Conservation (phyloP, 352 stramenopile genomes). For the Pythium rishiriense region DNA sequence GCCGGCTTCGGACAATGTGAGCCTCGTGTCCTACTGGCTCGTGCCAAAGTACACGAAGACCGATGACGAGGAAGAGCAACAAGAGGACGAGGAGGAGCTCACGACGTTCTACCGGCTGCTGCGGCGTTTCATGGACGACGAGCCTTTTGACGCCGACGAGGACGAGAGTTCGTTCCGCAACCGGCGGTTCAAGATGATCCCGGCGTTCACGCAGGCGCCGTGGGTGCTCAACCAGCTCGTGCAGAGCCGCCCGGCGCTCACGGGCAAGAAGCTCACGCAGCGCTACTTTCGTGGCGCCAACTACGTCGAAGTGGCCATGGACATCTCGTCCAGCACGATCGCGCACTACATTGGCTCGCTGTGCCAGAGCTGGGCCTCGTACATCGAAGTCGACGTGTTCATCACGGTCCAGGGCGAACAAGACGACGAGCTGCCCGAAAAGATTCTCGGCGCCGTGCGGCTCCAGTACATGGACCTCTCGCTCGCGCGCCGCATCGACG, state of each 20-base stretch:
- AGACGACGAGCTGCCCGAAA: conserved; percentile 74
- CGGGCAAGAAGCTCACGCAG: conserved; percentile 87
- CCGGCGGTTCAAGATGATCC: conserved; percentile 88
- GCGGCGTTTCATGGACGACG: conserved; percentile 50
- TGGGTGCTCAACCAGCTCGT: conserved; percentile 85
- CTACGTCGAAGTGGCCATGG: conserved; percentile 88
- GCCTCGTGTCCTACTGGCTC: conserved; percentile 80
- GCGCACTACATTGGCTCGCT: conserved; percentile 79
- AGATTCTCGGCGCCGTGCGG: conserved; percentile 56
- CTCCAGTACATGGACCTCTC: conserved; percentile 66
- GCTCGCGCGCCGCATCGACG: conserved; percentile 39
- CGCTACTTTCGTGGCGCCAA: conserved; percentile 76
- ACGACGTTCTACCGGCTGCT: conserved; percentile 65
- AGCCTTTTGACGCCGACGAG: conserved; percentile 26
- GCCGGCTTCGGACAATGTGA: conserved; percentile 67
- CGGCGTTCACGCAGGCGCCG: conserved; percentile 78
- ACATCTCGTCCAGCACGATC: conserved; percentile 76
- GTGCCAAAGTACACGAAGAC: conserved; percentile 29
- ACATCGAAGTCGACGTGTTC: conserved; percentile 80
- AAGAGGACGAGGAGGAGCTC: conserved; percentile 19
- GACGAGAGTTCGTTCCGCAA: conserved; percentile 54
- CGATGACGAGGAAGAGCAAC: neutral
- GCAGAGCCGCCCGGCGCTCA: conserved; percentile 80
- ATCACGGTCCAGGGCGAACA: conserved; percentile 75
- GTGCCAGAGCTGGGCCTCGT: conserved; percentile 72